Conservation (phyloP, 75 land plant species). For the Picea sitchensis region DNA sequence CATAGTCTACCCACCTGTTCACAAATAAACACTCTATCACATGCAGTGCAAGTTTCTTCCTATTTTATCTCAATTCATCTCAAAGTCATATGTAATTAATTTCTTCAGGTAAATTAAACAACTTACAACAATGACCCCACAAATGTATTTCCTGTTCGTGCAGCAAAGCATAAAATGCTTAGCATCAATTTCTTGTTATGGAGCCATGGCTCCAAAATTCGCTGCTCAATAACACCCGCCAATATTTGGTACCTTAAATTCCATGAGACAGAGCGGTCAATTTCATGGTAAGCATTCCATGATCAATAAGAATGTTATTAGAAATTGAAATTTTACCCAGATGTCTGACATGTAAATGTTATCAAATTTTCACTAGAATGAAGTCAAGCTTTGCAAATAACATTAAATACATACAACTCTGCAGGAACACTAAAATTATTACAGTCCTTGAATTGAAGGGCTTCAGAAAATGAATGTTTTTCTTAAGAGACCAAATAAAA, state of each 20-base stretch:
- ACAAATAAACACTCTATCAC: constrained; percentile 11
- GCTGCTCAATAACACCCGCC: constrained; percentile 88
- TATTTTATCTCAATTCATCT: no score
- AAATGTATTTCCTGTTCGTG: constrained; percentile 87
- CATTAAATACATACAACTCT: no score
- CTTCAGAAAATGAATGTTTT: no score
- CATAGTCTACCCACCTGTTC: constrained; percentile 98
- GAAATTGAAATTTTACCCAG: background rate
- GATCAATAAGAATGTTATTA: background rate
- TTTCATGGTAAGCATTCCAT: background rate
- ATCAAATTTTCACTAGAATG: no score
- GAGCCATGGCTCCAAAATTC: constrained; percentile 81
- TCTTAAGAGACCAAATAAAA: no score
- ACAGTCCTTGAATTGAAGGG: no score
- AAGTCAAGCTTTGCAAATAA: no score
- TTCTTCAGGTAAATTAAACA: background rate
- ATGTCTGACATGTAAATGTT: no score
- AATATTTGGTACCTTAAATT: constrained; percentile 72
- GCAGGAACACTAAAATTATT: no score
- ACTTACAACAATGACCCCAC: constrained; percentile 85
- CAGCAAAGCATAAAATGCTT: constrained; percentile 76
- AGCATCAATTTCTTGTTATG: constrained; percentile 73
- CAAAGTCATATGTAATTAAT: background rate
- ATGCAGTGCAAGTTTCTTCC: background rate
- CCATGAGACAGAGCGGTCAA: background rate